Evolutionary conservation across 169 alveolate species (phyloP), one percentile per base, ranked within the genome.

Genomic region (Toxoplasma gondii): DNA sequence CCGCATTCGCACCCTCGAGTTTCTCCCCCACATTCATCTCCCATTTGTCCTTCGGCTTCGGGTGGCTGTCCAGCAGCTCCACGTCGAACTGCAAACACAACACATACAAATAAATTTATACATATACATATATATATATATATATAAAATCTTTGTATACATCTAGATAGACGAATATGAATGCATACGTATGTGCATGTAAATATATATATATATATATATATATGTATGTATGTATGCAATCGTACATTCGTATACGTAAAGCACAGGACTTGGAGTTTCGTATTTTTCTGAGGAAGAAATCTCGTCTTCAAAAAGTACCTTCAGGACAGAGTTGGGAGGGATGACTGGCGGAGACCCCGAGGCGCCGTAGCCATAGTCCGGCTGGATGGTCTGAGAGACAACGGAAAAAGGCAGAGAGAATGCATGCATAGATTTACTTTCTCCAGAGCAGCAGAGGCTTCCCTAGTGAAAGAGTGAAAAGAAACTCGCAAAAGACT

Each of bases 301-400:
- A n/a, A n/a, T n/a, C n/a, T n/a, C n/a, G n/a, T n/a, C n/a, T n/a
- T n/a, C n/a, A n/a, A n/a, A n/a, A n/a, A n/a, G n/a, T 78, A 95
- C 97, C 45, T 96, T 93, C 82, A 97, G 93, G 36, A 95, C 97
- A 41, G 98, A 92, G 36, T 96, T 97, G 0, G 98, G 97, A 16
- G 98, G 98, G 36, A 97, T 97, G 36, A 96, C 87, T 17, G 95
- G 95, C 27, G 98, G 98, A 38, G 98, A 96, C 27, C 98, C 98
- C 41, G 94, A 94, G 70, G 95, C 97, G 49, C 98, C 98, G 88
- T 97, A 97, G n/a, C 98, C 98, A 83, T 97, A 97, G 58, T 83
- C 93, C 54, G 97, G 95, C 91, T 96, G 97, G 45, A 96, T 95
- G 31, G 84, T 64, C 96, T 93, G 94, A 17, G 84, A n/a, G 7